phyloP scores from a whole-genome alignment of 2,329 filamentous ascomycete genomes.

The Trichoderma aggressivum region DNA sequence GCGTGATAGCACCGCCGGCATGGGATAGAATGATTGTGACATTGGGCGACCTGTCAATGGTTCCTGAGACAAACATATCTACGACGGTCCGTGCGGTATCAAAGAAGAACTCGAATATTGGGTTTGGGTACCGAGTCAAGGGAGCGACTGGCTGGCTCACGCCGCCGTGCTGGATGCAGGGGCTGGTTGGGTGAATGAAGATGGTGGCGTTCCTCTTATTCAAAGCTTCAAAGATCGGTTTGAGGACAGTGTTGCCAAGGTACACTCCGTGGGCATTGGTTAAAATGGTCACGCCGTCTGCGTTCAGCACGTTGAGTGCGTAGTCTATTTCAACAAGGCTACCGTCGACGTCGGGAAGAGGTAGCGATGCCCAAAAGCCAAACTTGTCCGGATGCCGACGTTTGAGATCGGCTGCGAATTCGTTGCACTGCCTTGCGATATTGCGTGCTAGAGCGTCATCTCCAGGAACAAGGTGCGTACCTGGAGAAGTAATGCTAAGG shows the following conservation, averaged over 20 bases:
- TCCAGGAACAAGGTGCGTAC: constrained; percentile 40
- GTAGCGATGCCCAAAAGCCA: constrained; percentile 40
- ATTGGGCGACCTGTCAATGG: constrained; percentile 43
- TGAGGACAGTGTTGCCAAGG: constrained; percentile 39
- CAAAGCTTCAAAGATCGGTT: constrained; percentile 41
- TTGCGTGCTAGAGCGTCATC: constrained; percentile 33
- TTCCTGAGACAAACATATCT: constrained; percentile 47
- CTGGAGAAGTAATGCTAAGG: constrained; percentile 53
- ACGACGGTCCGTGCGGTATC: constrained; percentile 47
- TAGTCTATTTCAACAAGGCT: constrained; percentile 36
- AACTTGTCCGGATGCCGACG: constrained; percentile 30
- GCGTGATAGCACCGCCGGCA: constrained; percentile 43
- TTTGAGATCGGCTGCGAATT: constrained; percentile 29
- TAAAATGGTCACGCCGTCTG: constrained; percentile 41
- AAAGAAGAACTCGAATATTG: constrained; percentile 49
- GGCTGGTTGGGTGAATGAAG: constrained; percentile 43
- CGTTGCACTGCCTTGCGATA: constrained; percentile 28
- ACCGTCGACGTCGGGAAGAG: constrained; percentile 31
- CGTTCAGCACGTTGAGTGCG: constrained; percentile 26
- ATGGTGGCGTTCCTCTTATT: constrained; percentile 37
- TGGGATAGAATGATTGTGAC: constrained; percentile 49
- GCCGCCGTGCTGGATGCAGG: constrained; percentile 17
- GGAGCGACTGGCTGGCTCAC: constrained; percentile 26
- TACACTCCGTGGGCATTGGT: constrained; percentile 41
- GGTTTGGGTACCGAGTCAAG: constrained; percentile 32